These are phyloP conservation scores for Lipomyces lipofer DNA, from an alignment of 805 yeast species.

Conservation along the genomic window DNA sequence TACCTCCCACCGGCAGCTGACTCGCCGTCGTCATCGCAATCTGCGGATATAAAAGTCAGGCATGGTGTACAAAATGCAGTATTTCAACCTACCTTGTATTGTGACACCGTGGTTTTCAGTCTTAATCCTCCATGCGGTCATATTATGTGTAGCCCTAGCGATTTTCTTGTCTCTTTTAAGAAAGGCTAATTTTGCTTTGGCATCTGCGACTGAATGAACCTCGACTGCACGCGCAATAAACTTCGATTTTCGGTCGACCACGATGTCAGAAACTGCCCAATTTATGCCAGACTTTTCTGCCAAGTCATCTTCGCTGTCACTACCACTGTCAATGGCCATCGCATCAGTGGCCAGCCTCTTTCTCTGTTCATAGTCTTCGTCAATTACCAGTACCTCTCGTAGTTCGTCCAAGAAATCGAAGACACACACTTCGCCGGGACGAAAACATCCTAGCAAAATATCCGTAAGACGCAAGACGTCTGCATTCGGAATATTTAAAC, in stretches of 20 bases:
- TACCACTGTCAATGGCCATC: background rate
- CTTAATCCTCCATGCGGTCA: constrained; percentile 82
- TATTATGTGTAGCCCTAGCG: constrained; percentile 70
- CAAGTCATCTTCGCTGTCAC: constrained; percentile 35
- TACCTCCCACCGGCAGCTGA: constrained; percentile 88
- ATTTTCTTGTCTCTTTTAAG: constrained; percentile 58
- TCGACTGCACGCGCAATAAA: constrained; percentile 74
- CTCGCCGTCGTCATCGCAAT: constrained; percentile 97
- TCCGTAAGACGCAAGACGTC: constrained; percentile 35
- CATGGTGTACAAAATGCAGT: background rate
- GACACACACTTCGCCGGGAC: constrained; percentile 67
- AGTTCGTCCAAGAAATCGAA: constrained; percentile 70
- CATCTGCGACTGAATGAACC: constrained; percentile 69
- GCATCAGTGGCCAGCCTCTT: constrained; percentile 25
- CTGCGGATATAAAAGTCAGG: constrained; percentile 39
- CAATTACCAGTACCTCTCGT: constrained; percentile 42
- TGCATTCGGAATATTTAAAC: background rate
- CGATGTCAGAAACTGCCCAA: constrained; percentile 77
- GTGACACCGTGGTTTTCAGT: constrained; percentile 51
- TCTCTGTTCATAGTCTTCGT: constrained; percentile 33
- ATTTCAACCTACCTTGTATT: constrained; percentile 47
- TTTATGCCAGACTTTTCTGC: constrained; percentile 34
- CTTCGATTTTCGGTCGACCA: constrained; percentile 79
- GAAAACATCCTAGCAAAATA: constrained; percentile 55
- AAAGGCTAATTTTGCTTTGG: constrained; percentile 50